Base-by-base conservation (phyloP, 73 alveolate species). In the Uronychia binucleata region DNA sequence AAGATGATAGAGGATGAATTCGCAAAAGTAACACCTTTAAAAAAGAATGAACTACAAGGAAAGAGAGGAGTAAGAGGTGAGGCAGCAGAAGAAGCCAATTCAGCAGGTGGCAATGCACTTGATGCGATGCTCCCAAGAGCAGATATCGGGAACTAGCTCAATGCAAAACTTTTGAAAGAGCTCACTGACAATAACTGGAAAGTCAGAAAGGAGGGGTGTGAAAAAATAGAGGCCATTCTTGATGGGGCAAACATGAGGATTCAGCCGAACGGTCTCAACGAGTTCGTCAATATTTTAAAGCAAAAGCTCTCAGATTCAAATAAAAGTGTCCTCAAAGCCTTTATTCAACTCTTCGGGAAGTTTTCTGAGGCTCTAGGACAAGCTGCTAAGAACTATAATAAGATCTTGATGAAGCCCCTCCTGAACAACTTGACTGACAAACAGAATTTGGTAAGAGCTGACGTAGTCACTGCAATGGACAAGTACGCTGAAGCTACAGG, bases 161-260 rank as follows among this genome's bases (percentile, higher is more conserved):
- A 89, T 30, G 90, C 95, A 8, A 90, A 88, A 74, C 34, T 93
- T 67, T 82, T 96, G 77, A 92, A 92, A 34, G 89, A 84, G 84
- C 92, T 96, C 74, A 90, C 84, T n/a, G 95, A 93, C 80, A 88
- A 92, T 57, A 93, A 94, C 86, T 96, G 99, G 98, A 89, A 93
- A 34, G 89, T 79, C 35, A 89, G 97, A 86, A 96, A 96, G 85
- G 98, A 94, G 59, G 94, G 94, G 8, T 90, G 89, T 30, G 96
- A 90, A 33, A 57, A 78, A 60, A 91, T 96, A 1, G 96, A 93
- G 77, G 92, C 83, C 34, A 82, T 91, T 77, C 74, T 95, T 26
- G 90, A 74, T 67, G 88, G 90, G 57, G 88, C 96, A 30, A 92
- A 94, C 83, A 92, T 87, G 93, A 87, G 97, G 85, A 96, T 96